Conservation (phyloP, 2,329 filamentous ascomycete genomes). For the Shiraia sp. region DNA sequence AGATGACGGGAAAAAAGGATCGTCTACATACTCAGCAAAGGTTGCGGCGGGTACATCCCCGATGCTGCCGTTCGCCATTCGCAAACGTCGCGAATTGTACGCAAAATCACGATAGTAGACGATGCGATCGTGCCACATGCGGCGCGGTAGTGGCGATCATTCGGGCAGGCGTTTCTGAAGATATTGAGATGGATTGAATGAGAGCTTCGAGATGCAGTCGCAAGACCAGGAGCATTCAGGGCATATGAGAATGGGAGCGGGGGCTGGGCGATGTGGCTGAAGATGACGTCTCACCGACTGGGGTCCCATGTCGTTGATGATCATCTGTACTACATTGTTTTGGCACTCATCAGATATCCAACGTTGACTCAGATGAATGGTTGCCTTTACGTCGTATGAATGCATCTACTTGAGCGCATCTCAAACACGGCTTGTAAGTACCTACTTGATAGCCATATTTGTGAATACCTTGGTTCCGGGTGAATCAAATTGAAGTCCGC, state of each 20-base stretch:
- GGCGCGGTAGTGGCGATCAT: conserved; percentile 34
- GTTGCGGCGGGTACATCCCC: conserved; percentile 51
- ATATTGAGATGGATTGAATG: conserved; percentile 3
- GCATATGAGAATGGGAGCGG: background rate
- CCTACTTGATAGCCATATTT: too few species aligned
- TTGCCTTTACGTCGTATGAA: too few species aligned
- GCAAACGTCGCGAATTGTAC: conserved; percentile 48
- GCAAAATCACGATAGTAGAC: conserved; percentile 49
- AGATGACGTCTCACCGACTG: conserved; percentile 1
- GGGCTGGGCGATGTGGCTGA: conserved; percentile 3
- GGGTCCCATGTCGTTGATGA: too few species aligned
- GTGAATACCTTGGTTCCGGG: too few species aligned
- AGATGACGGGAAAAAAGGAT: conserved; percentile 21
- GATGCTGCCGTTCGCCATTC: conserved; percentile 53
- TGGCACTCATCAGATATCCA: too few species aligned
- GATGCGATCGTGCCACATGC: conserved; percentile 43
- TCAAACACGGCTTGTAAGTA: too few species aligned
- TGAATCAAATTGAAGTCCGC: too few species aligned
- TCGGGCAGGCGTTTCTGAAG: conserved; percentile 6
- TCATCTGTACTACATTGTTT: too few species aligned
- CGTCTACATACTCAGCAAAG: conserved; percentile 57
- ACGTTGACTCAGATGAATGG: too few species aligned
- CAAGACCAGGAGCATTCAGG: background rate
- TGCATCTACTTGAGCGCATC: too few species aligned
- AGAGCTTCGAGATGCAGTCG: background rate